Percentiles rank a stretch among this genome's conserved stretches.
phyloP scores from a whole-genome alignment of 73 alveolate genomes.

The Breviolum minutum region DNA sequence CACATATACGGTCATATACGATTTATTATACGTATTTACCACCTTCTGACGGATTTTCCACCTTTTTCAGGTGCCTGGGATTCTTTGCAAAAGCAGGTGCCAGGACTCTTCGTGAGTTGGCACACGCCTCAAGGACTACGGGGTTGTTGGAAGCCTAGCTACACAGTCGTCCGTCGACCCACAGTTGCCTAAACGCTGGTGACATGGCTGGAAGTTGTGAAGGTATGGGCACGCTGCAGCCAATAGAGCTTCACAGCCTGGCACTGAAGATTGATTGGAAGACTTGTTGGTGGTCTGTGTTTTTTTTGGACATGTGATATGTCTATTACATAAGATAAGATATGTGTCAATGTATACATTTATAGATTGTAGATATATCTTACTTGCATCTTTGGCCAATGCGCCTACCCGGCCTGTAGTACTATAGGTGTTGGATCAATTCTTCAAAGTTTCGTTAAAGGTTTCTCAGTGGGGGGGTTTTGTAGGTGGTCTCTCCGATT shows the following conservation, averaged over 20 bases:
- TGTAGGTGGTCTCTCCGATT: conserved; percentile 35
- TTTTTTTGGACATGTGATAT: too few species aligned
- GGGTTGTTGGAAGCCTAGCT: neutral
- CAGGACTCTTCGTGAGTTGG: conserved; percentile 66
- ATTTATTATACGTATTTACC: too few species aligned
- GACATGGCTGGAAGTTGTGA: neutral
- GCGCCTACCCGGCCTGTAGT: too few species aligned
- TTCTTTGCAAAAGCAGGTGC: neutral
- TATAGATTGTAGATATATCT: too few species aligned
- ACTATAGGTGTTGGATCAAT: too few species aligned
- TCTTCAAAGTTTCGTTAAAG: too few species aligned
- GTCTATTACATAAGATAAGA: too few species aligned
- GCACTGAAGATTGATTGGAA: neutral
- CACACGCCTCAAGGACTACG: conserved; percentile 29
- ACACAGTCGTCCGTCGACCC: neutral
- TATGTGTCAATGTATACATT: too few species aligned
- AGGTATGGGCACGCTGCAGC: conserved; percentile 73
- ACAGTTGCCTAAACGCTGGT: too few species aligned
- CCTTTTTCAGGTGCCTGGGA: neutral
- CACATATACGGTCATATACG: too few species aligned
- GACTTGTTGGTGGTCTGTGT: too few species aligned
- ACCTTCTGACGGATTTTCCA: neutral
- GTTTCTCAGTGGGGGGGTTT: neutral
- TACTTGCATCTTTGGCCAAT: too few species aligned
- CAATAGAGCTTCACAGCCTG: neutral